Evolutionary conservation across 2,329 filamentous ascomycete species (phyloP), one percentile per base, ranked within the genome.

Genomic region (Thelonectria rubi): DNA sequence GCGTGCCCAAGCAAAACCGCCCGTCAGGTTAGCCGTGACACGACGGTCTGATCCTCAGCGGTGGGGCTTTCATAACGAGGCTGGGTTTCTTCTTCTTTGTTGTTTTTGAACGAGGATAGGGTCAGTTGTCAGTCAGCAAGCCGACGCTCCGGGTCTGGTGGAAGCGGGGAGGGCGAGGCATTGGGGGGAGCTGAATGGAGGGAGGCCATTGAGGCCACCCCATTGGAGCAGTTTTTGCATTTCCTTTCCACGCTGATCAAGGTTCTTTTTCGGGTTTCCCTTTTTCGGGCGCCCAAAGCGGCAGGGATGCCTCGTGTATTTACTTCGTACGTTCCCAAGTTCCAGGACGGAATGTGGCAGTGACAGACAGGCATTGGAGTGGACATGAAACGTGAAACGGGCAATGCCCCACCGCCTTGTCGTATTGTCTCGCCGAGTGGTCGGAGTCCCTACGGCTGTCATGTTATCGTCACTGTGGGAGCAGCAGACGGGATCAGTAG

Each of bases 321-420:
- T 15, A 43, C 20, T 20, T 42, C 42, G 39, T 15, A 50, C 24
- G 48, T 45, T 17, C 46, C 32, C 12, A 32, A 20, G 46, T 24
- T 42, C 17, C 17, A 30, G 17, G 43, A 43, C 34, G 53, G 40
- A 21, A 43, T 50, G 43, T 50, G 52, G 52, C 47, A 42, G 37
- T 48, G 42, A 47, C 40, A 45, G 5, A 37, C 45, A 45, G 30
- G 51, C 12, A n/a, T 30, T 20, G 12, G 24, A 37, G 64, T 56
- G 63, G 62, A 20, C 67, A 64, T 64, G 64, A 64, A 68, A 70
- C 64, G 46, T 64, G 69, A 71, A 70, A 69, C 69, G 48, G 63
- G 49, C 51, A 58, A 58, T 53, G 55, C 60, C 64, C 67, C 68
- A 69, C 61, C 65, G 42, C 42, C 15, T 20, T 59, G 46, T 24